Evolutionary conservation across 108 stramenopile genomes (phyloP), one percentile per base, ranked within the genome.

Genomic region (Discostella stelligeroides): DNA sequence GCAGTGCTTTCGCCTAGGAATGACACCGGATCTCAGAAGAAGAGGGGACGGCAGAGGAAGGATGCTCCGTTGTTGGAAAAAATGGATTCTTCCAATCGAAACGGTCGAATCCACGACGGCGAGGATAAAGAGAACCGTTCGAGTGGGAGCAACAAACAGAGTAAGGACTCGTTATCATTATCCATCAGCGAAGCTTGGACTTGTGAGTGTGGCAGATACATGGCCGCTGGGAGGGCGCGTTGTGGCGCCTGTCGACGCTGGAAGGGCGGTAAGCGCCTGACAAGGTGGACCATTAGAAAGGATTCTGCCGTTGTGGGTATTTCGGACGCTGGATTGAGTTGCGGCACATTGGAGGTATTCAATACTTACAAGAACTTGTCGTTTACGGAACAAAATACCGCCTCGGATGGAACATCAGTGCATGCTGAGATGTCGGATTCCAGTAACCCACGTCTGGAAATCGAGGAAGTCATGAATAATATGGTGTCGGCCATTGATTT

Each of bases 191-290:
- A 65, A 29, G 55, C 41, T 13, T 75, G 73, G 73, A 49, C 34
- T 20, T 75, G 73, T 23, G 41, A 60, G 11, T 75, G 75, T 38
- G 66, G 66, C 2, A 29, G 61, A 37, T 0, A 59, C 2, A 55
- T 75, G 21, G 18, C 63, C 8, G 45, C 38, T 12, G 60, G 20
- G 24, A 61, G 64, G 47, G 23, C 55, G 23, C 66, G 75, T 20
- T 75, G 75, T 38, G 75, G 75, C 20, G 60, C 55, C 37, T 75
- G 75, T 55, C 59, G 54, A 2, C 59, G 66, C 28, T 68, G 75
- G 75, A 46, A 57, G 43, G 75, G 51, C 24, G 75, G 75, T 3
- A 68, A 75, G 51, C 39, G 75, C 27, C 38, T 54, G 27, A 55
- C 38, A 21, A 40, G 58, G 45, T 68, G 66, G 66, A 66, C 27